Evolutionary conservation across 176 grass and related monocot species (phyloP), one percentile per base, ranked within the genome.

Genomic region (Cenchrus americanus): DNA sequence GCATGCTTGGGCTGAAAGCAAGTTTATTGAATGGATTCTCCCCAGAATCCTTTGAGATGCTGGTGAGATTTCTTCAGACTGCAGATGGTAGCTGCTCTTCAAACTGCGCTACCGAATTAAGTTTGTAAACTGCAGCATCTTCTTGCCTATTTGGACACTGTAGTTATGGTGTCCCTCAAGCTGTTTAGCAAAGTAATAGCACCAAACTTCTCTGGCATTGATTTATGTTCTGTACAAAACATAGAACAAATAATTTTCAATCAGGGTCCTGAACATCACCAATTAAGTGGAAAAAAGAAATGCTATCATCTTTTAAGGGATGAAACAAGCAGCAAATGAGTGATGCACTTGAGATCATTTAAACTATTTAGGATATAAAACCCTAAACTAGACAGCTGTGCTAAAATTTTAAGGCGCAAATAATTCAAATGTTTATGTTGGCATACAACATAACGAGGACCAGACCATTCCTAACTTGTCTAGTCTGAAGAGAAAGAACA

Each of bases 1-100:
- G 19, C 24, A 79, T 14, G 49, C 62, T 78, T 82, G 30, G 37
- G 21, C 13, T 67, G 14, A 51, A 58, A 78, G 67, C 88, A 78
- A 59, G 60, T n/a, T 42, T 55, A 14, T 62, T 4, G 0, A 2
- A 34, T 62, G 46, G n/a, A 14, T 24, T 21, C 71, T 26, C 34
- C 34, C 52, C 53, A 62, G 17, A 52, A 44, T 41, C 64, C 32
- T 18, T 51, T 21, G n/a, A 52, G 44, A 15, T 14, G 41, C 9
- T 74, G 30, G 3, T 21, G 6, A 66, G 14, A 13, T 71, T 71
- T 70, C 19, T 86, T 59, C 41, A 19, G 47, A 82, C 46, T 21
- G 18, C 64, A 71, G 19, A 27, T 24, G 13, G 18, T 54, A 23
- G 22, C 55, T 65, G 58, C 55, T 58, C 14, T 78, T 30, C 41